Evolutionary conservation across 257 asterid species (phyloP), one percentile per base, ranked within the genome.

Genomic region (Capsicum rhomboideum): DNA sequence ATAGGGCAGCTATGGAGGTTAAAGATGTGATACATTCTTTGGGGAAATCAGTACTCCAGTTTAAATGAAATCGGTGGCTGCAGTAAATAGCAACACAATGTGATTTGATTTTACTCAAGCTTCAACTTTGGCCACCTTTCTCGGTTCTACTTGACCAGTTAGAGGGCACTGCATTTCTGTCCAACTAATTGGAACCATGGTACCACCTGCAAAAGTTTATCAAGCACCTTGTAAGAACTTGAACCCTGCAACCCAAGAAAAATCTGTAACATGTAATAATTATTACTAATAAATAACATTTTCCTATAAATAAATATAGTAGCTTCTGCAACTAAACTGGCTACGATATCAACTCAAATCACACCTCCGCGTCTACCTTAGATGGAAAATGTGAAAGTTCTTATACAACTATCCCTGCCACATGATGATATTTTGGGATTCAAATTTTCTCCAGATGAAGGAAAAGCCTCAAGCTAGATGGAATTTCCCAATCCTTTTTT

Each of bases 161-260:
- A 83, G 77, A 18, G 98, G 99, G 85, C 99, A 96, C 89, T 92
- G 98, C 98, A 94, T 94, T 90, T 96, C 98, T 17, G 98, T 96
- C 99, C 98, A 96, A 85, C 98, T 93, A 78, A 93, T 90, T 9
- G 98, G 98, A 82, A 94, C 95, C 99, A 96, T 92, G 20, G 90
- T 85, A 69, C 90, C 98, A 82, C 98, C 99, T 96, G 84, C 81
- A 75, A 75, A 74, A 49, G 14, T 75, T 75, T 75, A 18, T 52
- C 6, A 1, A 75, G 10, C 2, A 75, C 26, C 44, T 74, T 72
- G 21, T 46, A 74, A 50, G 59, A 74, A 74, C 59, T 4, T 46
- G 46, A 13, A 49, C 26, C 26, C 37, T 26, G 63, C 63, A 75
- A 50, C 56, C 81, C 61, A 16, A 17, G 59, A 21, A 8, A 67